Evolutionary conservation across 1,284 basidiomycete genomes (phyloP).

Genomic region (Tausonia pullulans): DNA sequence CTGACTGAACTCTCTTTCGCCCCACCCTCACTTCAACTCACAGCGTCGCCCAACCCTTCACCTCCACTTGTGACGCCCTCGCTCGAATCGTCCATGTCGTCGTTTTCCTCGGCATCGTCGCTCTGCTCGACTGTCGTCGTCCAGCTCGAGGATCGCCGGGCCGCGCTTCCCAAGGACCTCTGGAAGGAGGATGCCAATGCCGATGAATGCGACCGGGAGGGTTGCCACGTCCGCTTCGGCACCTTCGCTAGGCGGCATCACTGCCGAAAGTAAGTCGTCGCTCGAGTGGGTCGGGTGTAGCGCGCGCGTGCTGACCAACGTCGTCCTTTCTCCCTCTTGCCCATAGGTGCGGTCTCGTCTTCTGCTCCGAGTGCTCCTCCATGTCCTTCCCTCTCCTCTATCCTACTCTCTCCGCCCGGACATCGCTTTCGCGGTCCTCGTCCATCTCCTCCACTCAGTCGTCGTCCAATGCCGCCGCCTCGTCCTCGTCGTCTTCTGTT

Average conservation of each 20-base stretch:
- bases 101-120: not conserved
- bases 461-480: not conserved
- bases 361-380: constrained; percentile 12
- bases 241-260: constrained; percentile 11
- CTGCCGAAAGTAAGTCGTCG: constrained; percentile 14
- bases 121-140: not conserved
- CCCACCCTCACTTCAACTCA: not conserved
- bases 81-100: too few relatives aligned
- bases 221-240: constrained; percentile 10
- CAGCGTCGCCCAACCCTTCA: not conserved
- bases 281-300: not conserved
- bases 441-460: not conserved
- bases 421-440: constrained; percentile 1
- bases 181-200: constrained; percentile 16
- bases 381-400: constrained; percentile 11
- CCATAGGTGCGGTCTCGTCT: constrained; percentile 11
- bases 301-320: too few relatives aligned
- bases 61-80: not conserved
- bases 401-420: constrained; percentile 6
- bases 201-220: constrained; percentile 13
- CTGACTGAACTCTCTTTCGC: too few relatives aligned
- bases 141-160: constrained; percentile 12
- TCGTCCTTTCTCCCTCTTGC: not conserved
- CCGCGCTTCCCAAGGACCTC: constrained; percentile 13
- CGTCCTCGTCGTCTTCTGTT: not conserved